phyloP scores from a whole-genome alignment of 148 eudicot species.

The Tetragonia tetragonoides region DNA sequence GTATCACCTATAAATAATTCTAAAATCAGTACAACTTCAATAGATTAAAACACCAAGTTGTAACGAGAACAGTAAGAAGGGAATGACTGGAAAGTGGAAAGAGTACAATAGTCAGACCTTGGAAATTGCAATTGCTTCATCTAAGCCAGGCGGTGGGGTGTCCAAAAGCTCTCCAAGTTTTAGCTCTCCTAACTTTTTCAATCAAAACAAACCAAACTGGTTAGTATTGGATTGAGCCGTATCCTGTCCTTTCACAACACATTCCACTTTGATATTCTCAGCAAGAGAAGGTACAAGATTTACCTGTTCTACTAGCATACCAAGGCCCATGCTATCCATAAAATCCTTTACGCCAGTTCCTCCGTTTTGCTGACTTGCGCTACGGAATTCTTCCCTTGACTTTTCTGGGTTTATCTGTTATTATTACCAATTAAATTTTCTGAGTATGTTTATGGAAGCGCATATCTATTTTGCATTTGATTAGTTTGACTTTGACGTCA shows the following conservation, averaged over 20 bases:
- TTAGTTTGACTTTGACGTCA: not conserved
- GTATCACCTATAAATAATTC: conserved; percentile 62
- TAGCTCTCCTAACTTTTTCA: conserved; percentile 67
- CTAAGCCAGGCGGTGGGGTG: conserved; percentile 96
- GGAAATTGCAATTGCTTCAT: conserved; percentile 96
- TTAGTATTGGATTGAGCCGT: not conserved
- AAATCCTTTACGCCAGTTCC: conserved; percentile 88
- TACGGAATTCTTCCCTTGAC: conserved; percentile 87
- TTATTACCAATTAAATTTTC: conserved; percentile 23
- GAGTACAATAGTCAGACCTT: conserved; percentile 36
- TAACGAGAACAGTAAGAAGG: not conserved
- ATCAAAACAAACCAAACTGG: conserved; percentile 10
- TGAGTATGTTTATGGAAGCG: conserved; percentile 6
- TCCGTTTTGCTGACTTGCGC: conserved; percentile 55
- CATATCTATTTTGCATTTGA: not conserved
- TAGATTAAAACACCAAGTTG: not conserved
- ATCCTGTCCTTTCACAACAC: not conserved
- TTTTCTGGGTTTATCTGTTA: conserved; percentile 93
- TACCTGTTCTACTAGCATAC: conserved; percentile 89
- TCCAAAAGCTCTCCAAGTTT: conserved; percentile 96
- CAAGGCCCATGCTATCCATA: conserved; percentile 98
- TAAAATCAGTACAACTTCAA: conserved; percentile 15
- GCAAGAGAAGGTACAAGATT: not conserved
- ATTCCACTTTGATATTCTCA: not conserved
- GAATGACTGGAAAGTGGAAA: not conserved